phyloP scores from a whole-genome alignment of 768 basidiomycete species.

The Hericium erinaceus region DNA sequence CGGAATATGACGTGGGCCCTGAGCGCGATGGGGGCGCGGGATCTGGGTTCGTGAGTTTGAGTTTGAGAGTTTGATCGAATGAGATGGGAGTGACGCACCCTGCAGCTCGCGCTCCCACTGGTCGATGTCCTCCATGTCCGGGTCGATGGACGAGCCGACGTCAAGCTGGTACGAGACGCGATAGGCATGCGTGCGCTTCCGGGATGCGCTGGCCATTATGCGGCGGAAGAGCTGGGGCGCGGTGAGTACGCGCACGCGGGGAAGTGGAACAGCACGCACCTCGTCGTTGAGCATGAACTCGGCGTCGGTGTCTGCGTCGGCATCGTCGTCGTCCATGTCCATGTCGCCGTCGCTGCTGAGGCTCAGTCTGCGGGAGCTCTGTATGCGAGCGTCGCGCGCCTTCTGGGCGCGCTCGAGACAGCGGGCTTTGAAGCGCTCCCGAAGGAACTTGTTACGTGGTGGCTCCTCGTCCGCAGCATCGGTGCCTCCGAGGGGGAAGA shows the following conservation, averaged over 20 bases:
- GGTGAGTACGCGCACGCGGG: background rate
- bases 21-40: background rate
- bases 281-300: constrained; percentile 17
- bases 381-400: constrained; percentile 13
- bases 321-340: constrained; percentile 13
- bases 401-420: constrained; percentile 15
- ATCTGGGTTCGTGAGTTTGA: background rate
- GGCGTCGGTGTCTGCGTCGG: constrained; percentile 6
- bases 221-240: constrained; percentile 49
- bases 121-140: constrained; percentile 53
- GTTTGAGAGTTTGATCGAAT: background rate
- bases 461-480: constrained; percentile 4
- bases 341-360: constrained; percentile 17
- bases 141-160: constrained; percentile 72
- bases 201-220: constrained; percentile 47
- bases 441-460: constrained; percentile 13
- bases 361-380: constrained; percentile 2
- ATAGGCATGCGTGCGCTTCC: constrained; percentile 43
- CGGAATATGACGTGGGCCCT: background rate
- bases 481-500: background rate
- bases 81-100: constrained; percentile 22
- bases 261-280: constrained; percentile 6
- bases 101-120: constrained; percentile 52
- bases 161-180: constrained; percentile 56
- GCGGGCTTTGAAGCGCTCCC: constrained; percentile 16